These are phyloP conservation scores for Hortaea werneckii DNA, from an alignment of 2,329 filamentous ascomycete genomes.

Conservation along the genomic window DNA sequence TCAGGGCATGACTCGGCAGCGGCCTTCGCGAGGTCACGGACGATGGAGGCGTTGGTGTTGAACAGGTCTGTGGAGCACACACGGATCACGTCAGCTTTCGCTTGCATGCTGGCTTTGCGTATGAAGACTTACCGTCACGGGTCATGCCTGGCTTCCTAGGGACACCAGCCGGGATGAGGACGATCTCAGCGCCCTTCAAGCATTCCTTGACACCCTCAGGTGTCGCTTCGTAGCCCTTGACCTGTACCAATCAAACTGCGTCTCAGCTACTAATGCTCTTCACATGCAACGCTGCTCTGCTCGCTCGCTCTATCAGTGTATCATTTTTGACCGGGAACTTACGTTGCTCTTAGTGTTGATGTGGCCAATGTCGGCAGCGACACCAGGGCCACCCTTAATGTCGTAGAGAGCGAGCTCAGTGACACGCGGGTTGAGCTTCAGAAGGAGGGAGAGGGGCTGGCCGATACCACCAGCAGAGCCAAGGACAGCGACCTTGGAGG, in stretches of 20 bases:
- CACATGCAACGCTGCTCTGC: background rate
- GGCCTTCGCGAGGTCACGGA: slow-evolving; percentile 95
- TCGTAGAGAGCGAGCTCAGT: slow-evolving; percentile 94
- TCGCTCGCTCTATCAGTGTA: background rate
- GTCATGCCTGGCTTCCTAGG: slow-evolving; percentile 99
- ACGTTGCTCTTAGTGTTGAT: slow-evolving; percentile 94
- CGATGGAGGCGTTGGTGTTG: slow-evolving; percentile 99
- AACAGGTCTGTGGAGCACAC: slow-evolving; percentile 60
- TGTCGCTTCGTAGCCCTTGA: slow-evolving; percentile 71
- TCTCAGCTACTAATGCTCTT: slow-evolving; percentile 10
- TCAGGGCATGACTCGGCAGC: slow-evolving; percentile 78
- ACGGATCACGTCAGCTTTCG: background rate
- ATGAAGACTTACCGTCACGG: slow-evolving; percentile 59
- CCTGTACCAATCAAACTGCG: slow-evolving; percentile 30
- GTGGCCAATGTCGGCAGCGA: slow-evolving; percentile 95
- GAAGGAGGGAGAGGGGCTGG: slow-evolving; percentile 90
- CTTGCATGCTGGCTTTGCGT: too few species aligned
- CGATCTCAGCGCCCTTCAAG: slow-evolving; percentile 81
- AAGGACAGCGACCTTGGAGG: slow-evolving; percentile 95
- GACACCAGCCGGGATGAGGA: slow-evolving; percentile 96
- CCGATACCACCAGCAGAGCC: slow-evolving; percentile 97
- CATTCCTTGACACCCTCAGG: slow-evolving; percentile 58
- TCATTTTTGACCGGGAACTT: slow-evolving; percentile 14
- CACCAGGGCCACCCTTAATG: slow-evolving; percentile 89
- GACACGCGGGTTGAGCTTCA: slow-evolving; percentile 97